phyloP scores from a whole-genome alignment of 192 early-diverging fungal genomes.

The Podila epicladia region DNA sequence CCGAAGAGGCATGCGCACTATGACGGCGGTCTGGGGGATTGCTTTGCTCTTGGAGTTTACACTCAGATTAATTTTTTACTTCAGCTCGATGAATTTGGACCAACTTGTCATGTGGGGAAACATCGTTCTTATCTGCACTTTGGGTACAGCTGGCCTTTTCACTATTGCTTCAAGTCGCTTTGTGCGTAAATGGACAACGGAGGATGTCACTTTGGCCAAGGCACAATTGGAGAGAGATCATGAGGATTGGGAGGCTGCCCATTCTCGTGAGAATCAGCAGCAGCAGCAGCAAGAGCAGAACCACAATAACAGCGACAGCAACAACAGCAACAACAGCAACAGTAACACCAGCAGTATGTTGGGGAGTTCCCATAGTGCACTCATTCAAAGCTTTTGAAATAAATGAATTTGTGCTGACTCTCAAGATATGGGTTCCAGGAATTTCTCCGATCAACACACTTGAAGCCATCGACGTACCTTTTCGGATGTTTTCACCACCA shows the following conservation, averaged over 20 bases:
- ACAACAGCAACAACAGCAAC: constrained; percentile 11
- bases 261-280: constrained; percentile 3
- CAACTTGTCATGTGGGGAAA: constrained; percentile 51
- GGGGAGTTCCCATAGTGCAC: not conserved
- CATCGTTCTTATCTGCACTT: constrained; percentile 26
- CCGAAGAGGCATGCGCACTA: constrained; percentile 35
- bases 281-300: constrained; percentile 9
- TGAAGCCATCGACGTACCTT: constrained; percentile 13
- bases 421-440: constrained; percentile 4
- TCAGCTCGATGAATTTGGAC: constrained; percentile 46
- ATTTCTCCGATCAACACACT: constrained; percentile 4
- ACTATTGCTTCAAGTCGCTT: constrained; percentile 8
- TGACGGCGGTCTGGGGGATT: constrained; percentile 51
- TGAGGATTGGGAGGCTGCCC: constrained; percentile 26
- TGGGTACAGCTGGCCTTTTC: constrained; percentile 15
- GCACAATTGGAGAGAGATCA: constrained; percentile 26
- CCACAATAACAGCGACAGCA: not conserved
- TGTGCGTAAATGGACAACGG: constrained; percentile 12
- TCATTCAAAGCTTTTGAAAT: constrained; percentile 12
- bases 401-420: constrained; percentile 4
- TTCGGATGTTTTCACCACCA: constrained; percentile 7
- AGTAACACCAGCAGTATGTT: constrained; percentile 3
- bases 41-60: constrained; percentile 56
- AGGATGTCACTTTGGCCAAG: constrained; percentile 16
- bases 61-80: constrained; percentile 44